Evolutionary conservation across 768 basidiomycete species (phyloP).

Genomic region (Pilatotrama ljubarskyi): DNA sequence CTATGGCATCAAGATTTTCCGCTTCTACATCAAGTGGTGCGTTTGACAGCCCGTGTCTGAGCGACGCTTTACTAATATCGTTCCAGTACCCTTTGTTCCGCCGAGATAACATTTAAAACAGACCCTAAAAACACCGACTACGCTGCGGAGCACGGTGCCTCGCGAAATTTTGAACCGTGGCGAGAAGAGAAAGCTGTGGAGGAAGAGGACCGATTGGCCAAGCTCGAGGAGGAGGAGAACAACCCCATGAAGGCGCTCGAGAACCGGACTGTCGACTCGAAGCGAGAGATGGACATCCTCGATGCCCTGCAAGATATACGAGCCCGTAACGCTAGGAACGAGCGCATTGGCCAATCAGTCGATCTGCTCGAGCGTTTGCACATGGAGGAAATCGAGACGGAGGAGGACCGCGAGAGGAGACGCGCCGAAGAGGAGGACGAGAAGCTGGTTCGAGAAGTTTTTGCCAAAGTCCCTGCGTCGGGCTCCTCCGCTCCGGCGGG

Average conservation of each 20-base stretch:
- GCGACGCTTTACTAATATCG: conserved; percentile 17
- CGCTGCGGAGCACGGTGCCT: conserved; percentile 91
- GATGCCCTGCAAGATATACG: conserved; percentile 94
- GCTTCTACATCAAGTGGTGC: conserved; percentile 90
- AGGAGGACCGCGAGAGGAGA: conserved; percentile 70
- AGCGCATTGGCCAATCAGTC: conserved; percentile 74
- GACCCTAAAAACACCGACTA: conserved; percentile 98
- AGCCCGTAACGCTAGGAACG: conserved; percentile 84
- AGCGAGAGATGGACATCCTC: conserved; percentile 97
- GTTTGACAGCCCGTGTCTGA: conserved; percentile 38
- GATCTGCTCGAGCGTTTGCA: conserved; percentile 66
- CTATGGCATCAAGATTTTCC: conserved; percentile 95
- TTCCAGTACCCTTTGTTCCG: conserved; percentile 85
- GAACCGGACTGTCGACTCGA: conserved; percentile 88
- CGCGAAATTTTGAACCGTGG: conserved; percentile 98
- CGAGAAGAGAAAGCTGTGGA: conserved; percentile 75
- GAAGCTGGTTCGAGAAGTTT: conserved; percentile 81
- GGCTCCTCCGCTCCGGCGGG: conserved; percentile 15
- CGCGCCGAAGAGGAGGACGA: conserved; percentile 91
- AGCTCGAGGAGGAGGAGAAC: conserved; percentile 89
- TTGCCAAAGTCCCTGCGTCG: conserved; percentile 66
- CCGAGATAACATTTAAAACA: conserved; percentile 99
- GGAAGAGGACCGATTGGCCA: conserved; percentile 82
- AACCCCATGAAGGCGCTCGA: conserved; percentile 98
- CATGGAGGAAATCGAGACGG: conserved; percentile 70